Evolutionary conservation across 1,284 basidiomycete species (phyloP), one percentile per base, ranked within the genome.

Genomic region (Bjerkandera adusta): DNA sequence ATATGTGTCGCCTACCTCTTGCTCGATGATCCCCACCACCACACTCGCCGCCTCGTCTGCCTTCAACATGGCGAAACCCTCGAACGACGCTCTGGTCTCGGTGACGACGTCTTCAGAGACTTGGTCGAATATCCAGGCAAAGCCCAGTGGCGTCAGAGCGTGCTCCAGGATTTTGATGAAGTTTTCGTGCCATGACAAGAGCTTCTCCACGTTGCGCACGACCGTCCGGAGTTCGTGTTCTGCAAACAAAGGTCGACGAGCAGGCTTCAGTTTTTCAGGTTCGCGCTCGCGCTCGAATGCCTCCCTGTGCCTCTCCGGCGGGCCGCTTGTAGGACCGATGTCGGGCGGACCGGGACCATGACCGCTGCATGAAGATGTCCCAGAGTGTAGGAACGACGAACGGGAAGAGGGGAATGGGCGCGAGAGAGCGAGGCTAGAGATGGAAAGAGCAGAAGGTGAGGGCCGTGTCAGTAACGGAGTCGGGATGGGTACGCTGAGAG

Each of bases 171-270:
- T 76, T 26, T 69, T 67, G 21, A 89, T 76, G 40, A 94, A 81
- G 15, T 72, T 70, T 57, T 88, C 81, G 56, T 94, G 92, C 26
- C 92, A 70, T 22, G 73, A 69, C 44, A 93, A 73, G n/a, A 95
- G 71, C 8, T 85, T 78, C 45, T 77, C 75, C 1, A 85, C 80
- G 66, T 93, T 93, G 37, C 91, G 77, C 21, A 78, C 77, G 47
- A 94, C 63, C 4, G 70, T 51, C 30, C 76, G 75, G 20, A 85
- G 62, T 57, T 85, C 83, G 11, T 60, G 59, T 36, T 78, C 70
- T 5, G 74, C 71, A 52, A 86, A 76, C 2, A 85, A 7, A 5
- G 48, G 46, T 22, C 45, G 46, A 15, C 45, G 30, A 22, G 44
- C 36, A 43, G 41, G 40, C 51, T 54, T 42, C 53, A 51, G 37